Percentiles rank a stretch among this genome's conserved stretches.
Evolutionary conservation across 768 basidiomycete genomes (phyloP).

Genomic region (Galerina marginata): DNA sequence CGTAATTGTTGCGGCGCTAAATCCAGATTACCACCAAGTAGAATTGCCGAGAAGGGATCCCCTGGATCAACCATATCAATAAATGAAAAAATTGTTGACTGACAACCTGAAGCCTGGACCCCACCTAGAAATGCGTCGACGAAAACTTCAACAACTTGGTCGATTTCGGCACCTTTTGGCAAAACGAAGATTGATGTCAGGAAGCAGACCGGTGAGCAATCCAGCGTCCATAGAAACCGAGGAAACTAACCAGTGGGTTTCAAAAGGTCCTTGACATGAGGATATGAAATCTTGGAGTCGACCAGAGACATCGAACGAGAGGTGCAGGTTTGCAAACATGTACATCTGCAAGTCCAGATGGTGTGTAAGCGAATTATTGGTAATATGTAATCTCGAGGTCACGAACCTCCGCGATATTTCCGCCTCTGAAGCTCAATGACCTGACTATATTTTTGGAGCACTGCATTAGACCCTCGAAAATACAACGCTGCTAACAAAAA

Average conservation of each 20-base stretch:
- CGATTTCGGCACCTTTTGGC: constrained; percentile 5
- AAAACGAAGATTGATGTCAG: not conserved
- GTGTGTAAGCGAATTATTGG: not conserved
- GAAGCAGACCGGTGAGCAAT: constrained; percentile 14
- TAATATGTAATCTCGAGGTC: not conserved
- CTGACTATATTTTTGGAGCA: too few relatives aligned
- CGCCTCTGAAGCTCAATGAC: not conserved
- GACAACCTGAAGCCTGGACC: too few relatives aligned
- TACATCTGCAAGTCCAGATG: too few relatives aligned
- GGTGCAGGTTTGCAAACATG: not conserved
- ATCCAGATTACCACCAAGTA: constrained; percentile 25
- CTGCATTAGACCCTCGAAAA: not conserved
- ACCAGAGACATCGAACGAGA: constrained; percentile 2
- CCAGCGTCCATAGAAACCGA: constrained; percentile 12
- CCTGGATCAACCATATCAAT: constrained; percentile 2
- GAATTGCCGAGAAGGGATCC: constrained; percentile 20
- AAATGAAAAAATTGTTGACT: not conserved
- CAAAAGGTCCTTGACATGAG: constrained; percentile 8
- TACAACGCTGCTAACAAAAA: not conserved
- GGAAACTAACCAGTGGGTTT: constrained; percentile 10
- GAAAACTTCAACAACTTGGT: constrained; percentile 10
- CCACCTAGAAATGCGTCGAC: constrained; percentile 18
- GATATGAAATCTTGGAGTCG: not conserved
- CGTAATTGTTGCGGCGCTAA: constrained; percentile 21
- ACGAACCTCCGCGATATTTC: not conserved